Base-by-base conservation (phyloP, 371 early-diverging fungal genomes). In the Lichtheimia corymbifera region DNA sequence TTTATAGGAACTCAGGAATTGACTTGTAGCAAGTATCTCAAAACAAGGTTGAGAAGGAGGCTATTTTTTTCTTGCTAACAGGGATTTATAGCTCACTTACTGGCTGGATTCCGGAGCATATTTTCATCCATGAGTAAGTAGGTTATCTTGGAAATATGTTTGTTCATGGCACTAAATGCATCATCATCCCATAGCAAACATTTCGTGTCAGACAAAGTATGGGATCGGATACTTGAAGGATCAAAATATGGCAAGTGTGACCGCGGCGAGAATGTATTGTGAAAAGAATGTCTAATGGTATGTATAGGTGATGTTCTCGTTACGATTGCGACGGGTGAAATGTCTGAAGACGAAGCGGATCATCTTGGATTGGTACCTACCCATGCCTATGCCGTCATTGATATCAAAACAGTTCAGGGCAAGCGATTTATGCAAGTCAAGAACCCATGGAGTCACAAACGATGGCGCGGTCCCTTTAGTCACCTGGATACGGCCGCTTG, bases 71-170 rank as follows among this genome's bases (percentile, higher is more conserved):
- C 14, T 15, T 42, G n/a, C 30, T 41, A 11, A 42, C 70, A 35
- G 11, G 12, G 42, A 18, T 41, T 28, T n/a, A 17, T 64, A 78
- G 84, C 64, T 88, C 91, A 11, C 73, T 96, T 64, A 94, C 96
- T 5, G 94, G 93, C 4, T 96, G 96, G 96, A 90, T 94, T 28
- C 96, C 96, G 2, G 96, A 96, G 60, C 90, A 93, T 55, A 79
- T 94, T 7, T 93, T 93, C 71, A 85, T 93, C 49, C 83, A 88
- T 41, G 92, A 91, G 83, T 77, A 80, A 71, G 68, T 59, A 15
- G 11, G 35, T 35, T 2, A 35, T 35, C 28, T 28, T 28, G 22
- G 3, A 28, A 28, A 28, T 35, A 11, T 11, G 35, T 4, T 35
- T 35, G 35, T 35, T 28, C 28, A 28, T 28, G 28, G 4, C 7